A percentile compares a stretch with the other conserved stretches of the same genome.
These are phyloP conservation scores for Prototheca wickerhamii DNA, from an alignment of 163 green algal species.

Conservation along the genomic window DNA sequence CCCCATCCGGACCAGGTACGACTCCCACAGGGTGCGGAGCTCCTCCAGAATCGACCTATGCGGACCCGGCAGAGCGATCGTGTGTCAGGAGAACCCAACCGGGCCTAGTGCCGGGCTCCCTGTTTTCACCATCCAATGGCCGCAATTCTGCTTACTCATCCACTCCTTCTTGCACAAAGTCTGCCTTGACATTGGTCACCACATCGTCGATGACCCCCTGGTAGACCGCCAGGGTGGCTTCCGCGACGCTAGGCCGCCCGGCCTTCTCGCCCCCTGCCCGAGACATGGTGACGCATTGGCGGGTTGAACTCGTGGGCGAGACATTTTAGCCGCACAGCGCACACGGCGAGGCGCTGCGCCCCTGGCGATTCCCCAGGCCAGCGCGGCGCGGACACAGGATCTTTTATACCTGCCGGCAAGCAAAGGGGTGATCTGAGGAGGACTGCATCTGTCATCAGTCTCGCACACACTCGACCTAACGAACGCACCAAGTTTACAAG, in stretches of 20 bases:
- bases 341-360: background rate
- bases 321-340: background rate
- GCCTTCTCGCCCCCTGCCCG: background rate
- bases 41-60: constrained; percentile 30
- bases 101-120: no score
- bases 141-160: constrained; percentile 24
- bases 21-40: constrained; percentile 33
- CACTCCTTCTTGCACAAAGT: constrained; percentile 32
- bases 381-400: background rate
- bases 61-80: no score
- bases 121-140: background rate
- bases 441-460: no score
- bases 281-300: background rate
- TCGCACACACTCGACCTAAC: no score
- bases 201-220: constrained; percentile 30
- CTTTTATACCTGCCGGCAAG: no score
- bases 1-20: constrained; percentile 20
- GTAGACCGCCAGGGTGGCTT: constrained; percentile 8
- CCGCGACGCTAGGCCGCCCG: background rate
- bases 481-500: no score
- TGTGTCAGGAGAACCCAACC: background rate
- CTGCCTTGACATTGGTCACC: constrained; percentile 21
- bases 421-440: no score
- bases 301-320: background rate
- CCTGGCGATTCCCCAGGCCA: background rate